Evolutionary conservation across 2,329 filamentous ascomycete genomes (phyloP).

Genomic region (Colletotrichum kahawae): DNA sequence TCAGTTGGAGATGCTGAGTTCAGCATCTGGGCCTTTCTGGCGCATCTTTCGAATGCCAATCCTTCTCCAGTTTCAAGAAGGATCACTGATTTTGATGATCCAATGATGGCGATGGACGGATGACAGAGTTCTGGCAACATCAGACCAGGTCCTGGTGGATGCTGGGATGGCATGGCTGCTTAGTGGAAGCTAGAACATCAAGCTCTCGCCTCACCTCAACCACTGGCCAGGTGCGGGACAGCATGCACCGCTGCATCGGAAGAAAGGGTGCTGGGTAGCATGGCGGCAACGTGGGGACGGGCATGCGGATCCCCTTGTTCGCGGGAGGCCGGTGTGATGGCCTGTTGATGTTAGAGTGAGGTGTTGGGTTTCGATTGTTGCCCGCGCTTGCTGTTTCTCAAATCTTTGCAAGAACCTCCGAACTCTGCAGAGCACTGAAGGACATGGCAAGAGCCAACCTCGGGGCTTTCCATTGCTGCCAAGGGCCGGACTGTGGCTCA

Average conservation of each 20-base stretch:
- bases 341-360: not conserved
- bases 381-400: too few species aligned
- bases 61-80: not conserved
- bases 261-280: not conserved
- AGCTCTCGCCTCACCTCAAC: not conserved
- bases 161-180: not conserved
- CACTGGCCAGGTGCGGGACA: not conserved
- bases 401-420: not conserved
- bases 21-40: not conserved
- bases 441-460: not conserved
- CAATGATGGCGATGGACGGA: not conserved
- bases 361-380: not conserved
- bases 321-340: not conserved
- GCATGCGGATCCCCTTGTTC: not conserved
- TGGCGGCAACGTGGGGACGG: constrained; percentile 3
- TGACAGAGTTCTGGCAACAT: not conserved
- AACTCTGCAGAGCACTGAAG: not conserved
- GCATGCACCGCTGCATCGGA: not conserved
- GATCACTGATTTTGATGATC: not conserved
- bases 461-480: not conserved
- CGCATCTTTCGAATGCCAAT: not conserved
- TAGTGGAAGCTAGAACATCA: not conserved
- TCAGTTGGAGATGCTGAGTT: not conserved
- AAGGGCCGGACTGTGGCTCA: constrained; percentile 15
- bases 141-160: not conserved